Conservation (phyloP, 345 rosid species). For the Acer saccharum region DNA sequence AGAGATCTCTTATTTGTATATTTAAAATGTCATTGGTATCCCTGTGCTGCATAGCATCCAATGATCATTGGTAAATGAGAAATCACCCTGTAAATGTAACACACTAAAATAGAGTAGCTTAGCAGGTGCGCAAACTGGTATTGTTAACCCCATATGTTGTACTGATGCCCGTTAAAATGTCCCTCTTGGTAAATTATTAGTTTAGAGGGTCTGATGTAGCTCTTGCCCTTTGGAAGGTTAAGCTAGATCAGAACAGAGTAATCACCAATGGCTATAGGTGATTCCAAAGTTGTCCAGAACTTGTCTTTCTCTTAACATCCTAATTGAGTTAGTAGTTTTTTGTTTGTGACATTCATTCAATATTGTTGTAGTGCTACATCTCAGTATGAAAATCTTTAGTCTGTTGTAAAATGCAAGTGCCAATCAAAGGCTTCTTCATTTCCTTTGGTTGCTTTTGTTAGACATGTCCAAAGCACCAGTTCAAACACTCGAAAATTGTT, state of each 20-base stretch:
- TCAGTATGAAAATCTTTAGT: neutral
- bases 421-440: neutral
- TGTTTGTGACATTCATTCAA: neutral
- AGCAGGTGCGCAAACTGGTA: neutral
- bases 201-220: neutral
- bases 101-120: constrained; percentile 4
- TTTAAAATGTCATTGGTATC: neutral
- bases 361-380: neutral
- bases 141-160: neutral
- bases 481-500: neutral
- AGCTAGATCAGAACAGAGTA: neutral
- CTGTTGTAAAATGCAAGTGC: neutral
- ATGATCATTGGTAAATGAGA: neutral
- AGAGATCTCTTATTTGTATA: neutral
- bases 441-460: neutral
- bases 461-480: constrained; percentile 2
- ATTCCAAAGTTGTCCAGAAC: neutral
- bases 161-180: neutral
- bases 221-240: neutral
- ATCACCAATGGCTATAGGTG: neutral
- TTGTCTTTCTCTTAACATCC: neutral
- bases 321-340: neutral
- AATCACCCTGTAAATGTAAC: neutral
- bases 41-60: neutral
- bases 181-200: neutral